Conservation (phyloP, 148 eudicot genomes). For the Limonium bicolor region DNA sequence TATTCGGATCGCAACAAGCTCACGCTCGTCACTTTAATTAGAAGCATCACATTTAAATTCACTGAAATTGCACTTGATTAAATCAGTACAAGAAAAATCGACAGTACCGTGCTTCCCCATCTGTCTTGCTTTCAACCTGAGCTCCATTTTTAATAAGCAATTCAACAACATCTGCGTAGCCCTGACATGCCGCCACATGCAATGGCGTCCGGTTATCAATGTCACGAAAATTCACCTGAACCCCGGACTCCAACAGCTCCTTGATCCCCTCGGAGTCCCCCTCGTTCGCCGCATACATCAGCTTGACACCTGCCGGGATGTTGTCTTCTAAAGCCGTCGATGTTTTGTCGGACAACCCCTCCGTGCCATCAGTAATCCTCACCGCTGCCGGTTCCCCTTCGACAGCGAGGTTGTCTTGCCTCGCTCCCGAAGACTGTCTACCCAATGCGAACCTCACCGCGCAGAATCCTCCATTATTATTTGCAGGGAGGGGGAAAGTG, state of each 20-base stretch:
- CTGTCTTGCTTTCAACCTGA: conserved; percentile 80
- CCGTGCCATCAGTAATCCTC: conserved; percentile 1
- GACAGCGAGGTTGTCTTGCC: not conserved
- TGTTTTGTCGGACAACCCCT: not conserved
- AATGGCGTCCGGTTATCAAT: conserved; percentile 76
- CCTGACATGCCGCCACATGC: conserved; percentile 92
- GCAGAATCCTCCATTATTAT: conserved; percentile 3
- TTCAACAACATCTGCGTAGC: conserved; percentile 56
- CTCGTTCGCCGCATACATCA: conserved; percentile 24
- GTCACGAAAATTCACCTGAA: conserved; percentile 27
- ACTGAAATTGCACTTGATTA: too few relatives aligned
- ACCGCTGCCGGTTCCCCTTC: not conserved
- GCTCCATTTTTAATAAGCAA: conserved; percentile 56
- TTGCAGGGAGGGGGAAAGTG: too few relatives aligned
- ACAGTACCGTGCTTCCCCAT: conserved; percentile 90
- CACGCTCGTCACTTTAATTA: too few relatives aligned
- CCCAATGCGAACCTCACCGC: conserved; percentile 13
- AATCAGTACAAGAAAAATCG: not conserved
- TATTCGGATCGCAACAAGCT: too few relatives aligned
- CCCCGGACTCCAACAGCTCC: conserved; percentile 20
- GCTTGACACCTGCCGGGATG: conserved; percentile 19
- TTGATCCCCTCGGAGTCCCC: conserved; percentile 28
- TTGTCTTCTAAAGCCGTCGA: conserved; percentile 1
- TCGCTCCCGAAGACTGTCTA: conserved; percentile 22
- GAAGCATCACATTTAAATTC: too few relatives aligned